A percentile compares a stretch with the other conserved stretches of the same genome.
These are phyloP conservation scores for Macrophomina tecta DNA, from an alignment of 2,329 filamentous ascomycete species.

Conservation along the genomic window DNA sequence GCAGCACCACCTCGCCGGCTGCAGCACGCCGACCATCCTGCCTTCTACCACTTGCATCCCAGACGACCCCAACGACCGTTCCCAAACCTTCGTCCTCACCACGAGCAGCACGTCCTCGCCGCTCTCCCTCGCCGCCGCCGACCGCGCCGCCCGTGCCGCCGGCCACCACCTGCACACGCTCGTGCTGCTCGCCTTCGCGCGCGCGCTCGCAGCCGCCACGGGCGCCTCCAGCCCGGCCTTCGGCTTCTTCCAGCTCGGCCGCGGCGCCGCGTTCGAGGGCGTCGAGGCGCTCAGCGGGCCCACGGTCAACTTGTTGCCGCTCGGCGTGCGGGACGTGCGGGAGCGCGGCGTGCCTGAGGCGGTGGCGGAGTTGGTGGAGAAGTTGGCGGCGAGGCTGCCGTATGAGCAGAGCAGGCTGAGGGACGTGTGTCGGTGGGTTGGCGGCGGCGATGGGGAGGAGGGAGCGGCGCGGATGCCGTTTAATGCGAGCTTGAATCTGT, in stretches of 20 bases:
- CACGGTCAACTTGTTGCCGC: constrained; percentile 42
- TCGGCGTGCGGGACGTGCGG: constrained; percentile 32
- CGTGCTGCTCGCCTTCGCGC: constrained; percentile 39
- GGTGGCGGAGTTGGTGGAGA: constrained; percentile 30
- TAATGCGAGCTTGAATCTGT: constrained; percentile 43
- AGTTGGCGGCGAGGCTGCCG: constrained; percentile 36
- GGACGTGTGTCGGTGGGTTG: constrained; percentile 35
- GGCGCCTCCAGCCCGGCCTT: constrained; percentile 34
- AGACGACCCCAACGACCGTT: neutral
- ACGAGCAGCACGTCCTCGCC: constrained; percentile 31
- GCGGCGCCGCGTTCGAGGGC: constrained; percentile 37
- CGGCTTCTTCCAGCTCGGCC: constrained; percentile 43
- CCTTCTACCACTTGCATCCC: neutral
- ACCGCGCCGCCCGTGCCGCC: constrained; percentile 31
- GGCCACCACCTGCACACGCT: constrained; percentile 38
- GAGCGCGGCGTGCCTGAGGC: neutral
- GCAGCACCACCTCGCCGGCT: constrained; percentile 10
- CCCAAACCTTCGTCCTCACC: constrained; percentile 34
- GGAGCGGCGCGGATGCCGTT: constrained; percentile 31
- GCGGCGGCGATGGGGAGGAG: neutral
- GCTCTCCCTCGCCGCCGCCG: constrained; percentile 35
- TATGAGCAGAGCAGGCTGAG: constrained; percentile 40
- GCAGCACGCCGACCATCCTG: neutral
- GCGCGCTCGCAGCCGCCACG: constrained; percentile 35
- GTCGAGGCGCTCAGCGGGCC: constrained; percentile 38